A percentile compares a stretch with the other conserved stretches of the same genome.
Evolutionary conservation across 257 asterid species (phyloP).

Genomic region (Solanum pennellii): DNA sequence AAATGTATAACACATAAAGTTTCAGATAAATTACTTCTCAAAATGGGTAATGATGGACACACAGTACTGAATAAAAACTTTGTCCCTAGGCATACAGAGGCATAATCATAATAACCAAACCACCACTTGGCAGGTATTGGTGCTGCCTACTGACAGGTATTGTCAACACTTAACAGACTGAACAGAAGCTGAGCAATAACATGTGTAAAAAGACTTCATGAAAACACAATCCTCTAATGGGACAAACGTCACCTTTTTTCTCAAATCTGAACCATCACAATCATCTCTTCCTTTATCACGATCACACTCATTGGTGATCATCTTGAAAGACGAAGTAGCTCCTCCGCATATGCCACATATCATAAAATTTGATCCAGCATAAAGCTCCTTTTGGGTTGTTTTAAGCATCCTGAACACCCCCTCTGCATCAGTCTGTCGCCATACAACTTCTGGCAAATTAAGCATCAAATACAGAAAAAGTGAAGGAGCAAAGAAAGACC

Average conservation of each 20-base stretch:
- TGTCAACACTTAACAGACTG: neutral
- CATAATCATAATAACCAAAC: neutral
- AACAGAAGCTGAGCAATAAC: neutral
- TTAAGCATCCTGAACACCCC: conserved; percentile 56
- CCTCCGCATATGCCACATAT: conserved; percentile 94
- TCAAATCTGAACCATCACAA: conserved; percentile 38
- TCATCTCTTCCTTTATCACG: conserved; percentile 16
- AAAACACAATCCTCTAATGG: neutral
- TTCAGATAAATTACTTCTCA: neutral
- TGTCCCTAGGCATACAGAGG: neutral
- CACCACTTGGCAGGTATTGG: neutral
- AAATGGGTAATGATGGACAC: neutral
- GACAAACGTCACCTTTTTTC: conserved; percentile 28
- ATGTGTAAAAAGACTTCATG: neutral
- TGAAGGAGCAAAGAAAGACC: neutral
- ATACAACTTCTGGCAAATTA: neutral
- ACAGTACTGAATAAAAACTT: neutral
- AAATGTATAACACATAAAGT: neutral
- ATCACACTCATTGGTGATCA: conserved; percentile 36
- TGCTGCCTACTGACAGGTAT: neutral
- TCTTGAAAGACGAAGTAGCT: conserved; percentile 51
- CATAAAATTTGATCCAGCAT: conserved; percentile 33
- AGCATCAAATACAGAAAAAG: neutral
- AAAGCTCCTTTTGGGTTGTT: conserved; percentile 31
- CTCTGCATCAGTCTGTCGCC: conserved; percentile 73